Evolutionary conservation across 495 filamentous ascomycete genomes (phyloP), one percentile per base, ranked within the genome.

Genomic region (Penicillium waksmanii): DNA sequence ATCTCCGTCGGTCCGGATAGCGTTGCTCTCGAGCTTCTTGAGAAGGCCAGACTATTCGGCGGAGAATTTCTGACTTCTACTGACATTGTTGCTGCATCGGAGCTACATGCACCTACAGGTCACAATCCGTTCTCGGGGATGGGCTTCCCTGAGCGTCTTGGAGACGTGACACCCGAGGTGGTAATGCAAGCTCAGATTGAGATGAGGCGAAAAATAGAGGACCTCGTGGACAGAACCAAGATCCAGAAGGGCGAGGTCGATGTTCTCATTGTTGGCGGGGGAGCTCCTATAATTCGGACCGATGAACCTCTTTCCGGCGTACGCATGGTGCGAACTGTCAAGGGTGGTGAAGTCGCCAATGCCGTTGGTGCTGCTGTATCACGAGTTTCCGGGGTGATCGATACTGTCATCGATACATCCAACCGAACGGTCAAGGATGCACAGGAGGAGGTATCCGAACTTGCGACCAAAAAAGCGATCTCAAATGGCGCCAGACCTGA

Each of bases 341-440:
- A 59, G 15, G 63, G 63, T 13, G 66, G 69, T 5, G 75, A 72
- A n/a, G 79, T 84, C 9, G 83, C 82, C 1, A 85, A 85, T 65
- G 82, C 83, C 0, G 80, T 85, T 38, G 82, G 83, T 5, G 82
- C 83, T 47, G 84, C 84, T 6, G 83, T 78, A 51, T 77, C 80
- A 31, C 56, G 60, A 11, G 59, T 70, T 5, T 61, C 58, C 7
- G 67, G 62, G 21, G 55, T 64, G 6, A 55, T 80, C 36, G 80
- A 82, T 56, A 77, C 75, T 8, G 72, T 81, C 4, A 69, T 74
- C 50, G 73, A 72, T 42, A 74, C 77, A 0, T 69, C 65, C 17
- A 65, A 77, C 56, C 63, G 75, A 50, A 72, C 66, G 10, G 59
- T 76, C 36, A 66, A 66, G 19, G 44, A 74, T 33, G 74, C 70